Evolutionary conservation across 2,329 filamentous ascomycete species (phyloP).

Genomic region (Xylaria arbuscula): DNA sequence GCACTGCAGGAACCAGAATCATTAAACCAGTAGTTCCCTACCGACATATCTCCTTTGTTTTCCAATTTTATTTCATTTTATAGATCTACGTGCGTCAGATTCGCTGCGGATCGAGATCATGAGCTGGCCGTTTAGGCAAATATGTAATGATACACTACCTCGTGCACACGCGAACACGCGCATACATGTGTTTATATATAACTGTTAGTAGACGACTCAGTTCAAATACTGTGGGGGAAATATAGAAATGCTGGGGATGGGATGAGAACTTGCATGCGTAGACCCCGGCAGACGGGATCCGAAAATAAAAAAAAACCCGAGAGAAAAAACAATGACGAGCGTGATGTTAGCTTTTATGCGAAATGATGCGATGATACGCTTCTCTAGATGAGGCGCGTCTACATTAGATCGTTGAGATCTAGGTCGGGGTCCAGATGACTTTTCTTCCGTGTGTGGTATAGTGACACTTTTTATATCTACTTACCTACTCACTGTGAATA

Average conservation of each 20-base stretch:
- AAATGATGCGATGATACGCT: neutral
- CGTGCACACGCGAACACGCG: too few species aligned
- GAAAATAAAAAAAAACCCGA: too few species aligned
- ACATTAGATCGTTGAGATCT: neutral
- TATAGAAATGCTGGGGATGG: neutral
- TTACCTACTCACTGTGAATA: too few species aligned
- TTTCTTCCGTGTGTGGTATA: too few species aligned
- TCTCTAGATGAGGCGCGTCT: neutral
- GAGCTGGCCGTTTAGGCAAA: slow-evolving; percentile 36
- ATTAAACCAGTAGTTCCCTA: neutral
- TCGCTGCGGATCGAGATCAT: slow-evolving; percentile 17
- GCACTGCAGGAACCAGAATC: neutral
- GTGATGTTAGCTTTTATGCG: neutral
- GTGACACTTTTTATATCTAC: neutral
- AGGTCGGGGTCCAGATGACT: too few species aligned
- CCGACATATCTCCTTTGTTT: too few species aligned
- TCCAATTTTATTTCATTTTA: too few species aligned
- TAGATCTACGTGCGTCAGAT: neutral
- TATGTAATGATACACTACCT: slow-evolving; percentile 25
- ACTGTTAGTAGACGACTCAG: neutral
- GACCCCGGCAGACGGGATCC: neutral
- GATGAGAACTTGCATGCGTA: neutral
- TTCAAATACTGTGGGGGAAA: neutral
- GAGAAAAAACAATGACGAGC: too few species aligned
- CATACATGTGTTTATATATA: neutral